These are phyloP conservation scores for Psilocybe tampanensis DNA, from an alignment of 768 basidiomycete species.

Conservation along the genomic window DNA sequence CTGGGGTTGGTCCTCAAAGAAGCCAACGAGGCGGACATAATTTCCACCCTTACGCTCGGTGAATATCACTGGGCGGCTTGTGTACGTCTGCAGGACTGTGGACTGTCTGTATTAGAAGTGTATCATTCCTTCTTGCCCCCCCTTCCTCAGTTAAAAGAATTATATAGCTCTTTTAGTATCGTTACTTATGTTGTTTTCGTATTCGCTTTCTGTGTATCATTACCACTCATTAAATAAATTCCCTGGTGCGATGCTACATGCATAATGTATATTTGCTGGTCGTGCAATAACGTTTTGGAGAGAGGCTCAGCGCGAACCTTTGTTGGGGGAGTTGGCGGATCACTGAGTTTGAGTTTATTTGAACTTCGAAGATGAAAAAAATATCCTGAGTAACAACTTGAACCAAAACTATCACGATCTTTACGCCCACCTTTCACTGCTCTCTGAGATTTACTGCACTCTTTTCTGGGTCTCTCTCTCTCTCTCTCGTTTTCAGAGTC, in stretches of 20 bases:
- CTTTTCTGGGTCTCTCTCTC: too few relatives aligned
- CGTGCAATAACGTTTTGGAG: neutral
- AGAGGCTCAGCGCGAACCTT: too few relatives aligned
- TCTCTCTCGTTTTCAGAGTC: too few relatives aligned
- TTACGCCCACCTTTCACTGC: too few relatives aligned
- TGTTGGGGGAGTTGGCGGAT: too few relatives aligned
- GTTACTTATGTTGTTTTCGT: neutral
- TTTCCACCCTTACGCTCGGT: constrained; percentile 85
- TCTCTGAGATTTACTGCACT: too few relatives aligned
- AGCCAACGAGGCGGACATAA: constrained; percentile 77
- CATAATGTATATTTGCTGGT: neutral
- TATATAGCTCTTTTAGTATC: constrained; percentile 1
- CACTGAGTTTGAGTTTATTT: too few relatives aligned
- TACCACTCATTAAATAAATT: neutral
- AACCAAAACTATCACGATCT: too few relatives aligned
- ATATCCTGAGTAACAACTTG: too few relatives aligned
- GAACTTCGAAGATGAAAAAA: too few relatives aligned
- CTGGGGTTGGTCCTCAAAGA: constrained; percentile 74
- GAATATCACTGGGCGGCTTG: too few relatives aligned
- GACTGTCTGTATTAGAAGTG: neutral
- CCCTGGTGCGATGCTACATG: neutral
- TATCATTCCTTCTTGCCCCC: neutral
- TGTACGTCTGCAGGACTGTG: too few relatives aligned
- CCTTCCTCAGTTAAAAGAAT: neutral
- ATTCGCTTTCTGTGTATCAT: neutral